These are phyloP conservation scores for Spathaspora boniae DNA, from an alignment of 805 yeast species.

Conservation along the genomic window DNA sequence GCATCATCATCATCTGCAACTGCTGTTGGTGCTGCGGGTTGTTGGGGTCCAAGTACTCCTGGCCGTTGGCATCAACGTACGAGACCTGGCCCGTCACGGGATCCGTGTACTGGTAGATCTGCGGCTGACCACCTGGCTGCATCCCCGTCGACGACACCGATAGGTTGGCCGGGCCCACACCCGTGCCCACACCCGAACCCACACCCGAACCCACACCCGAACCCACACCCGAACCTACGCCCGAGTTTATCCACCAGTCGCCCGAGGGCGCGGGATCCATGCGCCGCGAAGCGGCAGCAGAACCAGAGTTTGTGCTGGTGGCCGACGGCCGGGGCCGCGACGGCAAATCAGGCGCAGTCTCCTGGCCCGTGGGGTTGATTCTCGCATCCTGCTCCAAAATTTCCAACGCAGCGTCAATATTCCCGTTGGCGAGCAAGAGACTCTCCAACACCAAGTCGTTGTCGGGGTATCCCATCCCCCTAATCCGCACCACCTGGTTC, in stretches of 20 bases:
- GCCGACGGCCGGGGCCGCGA: conserved; percentile 26
- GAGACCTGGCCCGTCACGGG: conserved; percentile 66
- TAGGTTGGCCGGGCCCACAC: too few relatives aligned
- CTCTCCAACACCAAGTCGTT: conserved; percentile 63
- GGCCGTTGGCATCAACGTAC: conserved; percentile 67
- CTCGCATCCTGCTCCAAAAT: conserved; percentile 44
- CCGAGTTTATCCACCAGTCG: conserved; percentile 13
- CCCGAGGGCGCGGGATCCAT: conserved; percentile 5
- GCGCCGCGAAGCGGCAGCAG: not conserved
- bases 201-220: too few relatives aligned
- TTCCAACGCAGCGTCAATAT: conserved; percentile 55
- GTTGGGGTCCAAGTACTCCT: conserved; percentile 53
- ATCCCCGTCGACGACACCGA: conserved; percentile 5
- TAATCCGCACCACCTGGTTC: conserved; percentile 42
- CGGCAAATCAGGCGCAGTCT: conserved; percentile 48
- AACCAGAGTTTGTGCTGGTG: conserved; percentile 9
- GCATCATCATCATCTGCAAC: too few relatives aligned
- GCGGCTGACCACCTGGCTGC: conserved; percentile 27
- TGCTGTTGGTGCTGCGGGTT: conserved; percentile 43
- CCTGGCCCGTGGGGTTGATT: conserved; percentile 34
- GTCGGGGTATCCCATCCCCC: conserved; percentile 54
- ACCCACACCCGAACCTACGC: too few relatives aligned
- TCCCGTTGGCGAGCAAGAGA: conserved; percentile 55
- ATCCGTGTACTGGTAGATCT: conserved; percentile 65
- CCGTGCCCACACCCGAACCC: not conserved